These are phyloP conservation scores for Colletotrichum trifolii DNA, from an alignment of 2,329 filamentous ascomycete genomes.

Conservation along the genomic window DNA sequence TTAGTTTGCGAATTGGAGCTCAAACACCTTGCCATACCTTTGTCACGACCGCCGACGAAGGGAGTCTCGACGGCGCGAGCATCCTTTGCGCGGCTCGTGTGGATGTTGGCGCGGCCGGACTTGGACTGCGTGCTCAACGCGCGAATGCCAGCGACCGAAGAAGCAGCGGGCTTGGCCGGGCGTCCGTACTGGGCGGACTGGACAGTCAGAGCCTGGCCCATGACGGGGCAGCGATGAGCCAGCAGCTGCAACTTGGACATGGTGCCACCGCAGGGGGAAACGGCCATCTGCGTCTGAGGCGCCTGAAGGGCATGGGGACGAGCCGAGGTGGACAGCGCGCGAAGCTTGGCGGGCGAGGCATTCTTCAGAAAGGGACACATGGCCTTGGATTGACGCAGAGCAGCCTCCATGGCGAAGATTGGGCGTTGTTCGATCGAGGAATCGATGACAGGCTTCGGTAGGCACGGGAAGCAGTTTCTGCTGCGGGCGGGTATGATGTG, in stretches of 20 bases:
- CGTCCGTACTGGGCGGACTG: constrained; percentile 72
- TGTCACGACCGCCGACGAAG: constrained; percentile 59
- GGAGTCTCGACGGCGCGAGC: constrained; percentile 79
- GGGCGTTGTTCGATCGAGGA: constrained; percentile 5
- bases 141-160: constrained; percentile 61
- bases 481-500: constrained; percentile 18
- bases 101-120: constrained; percentile 77
- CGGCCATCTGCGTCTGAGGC: constrained; percentile 59
- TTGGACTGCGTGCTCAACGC: constrained; percentile 62
- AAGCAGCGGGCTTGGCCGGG: constrained; percentile 51
- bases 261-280: constrained; percentile 84
- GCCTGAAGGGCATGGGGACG: constrained; percentile 47
- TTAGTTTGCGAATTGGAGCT: constrained; percentile 35
- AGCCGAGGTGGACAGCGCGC: constrained; percentile 83
- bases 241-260: constrained; percentile 98
- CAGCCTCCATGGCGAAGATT: constrained; percentile 79
- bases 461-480: constrained; percentile 16
- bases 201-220: constrained; percentile 96
- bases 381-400: constrained; percentile 93
- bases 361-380: constrained; percentile 98
- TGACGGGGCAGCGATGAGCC: constrained; percentile 95
- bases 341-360: constrained; percentile 90
- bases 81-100: constrained; percentile 82
- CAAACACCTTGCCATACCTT: constrained; percentile 53
- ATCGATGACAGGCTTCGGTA: constrained; percentile 8